phyloP scores from a whole-genome alignment of 495 filamentous ascomycete species.

The Aspergillus sclerotiicarbonarius region DNA sequence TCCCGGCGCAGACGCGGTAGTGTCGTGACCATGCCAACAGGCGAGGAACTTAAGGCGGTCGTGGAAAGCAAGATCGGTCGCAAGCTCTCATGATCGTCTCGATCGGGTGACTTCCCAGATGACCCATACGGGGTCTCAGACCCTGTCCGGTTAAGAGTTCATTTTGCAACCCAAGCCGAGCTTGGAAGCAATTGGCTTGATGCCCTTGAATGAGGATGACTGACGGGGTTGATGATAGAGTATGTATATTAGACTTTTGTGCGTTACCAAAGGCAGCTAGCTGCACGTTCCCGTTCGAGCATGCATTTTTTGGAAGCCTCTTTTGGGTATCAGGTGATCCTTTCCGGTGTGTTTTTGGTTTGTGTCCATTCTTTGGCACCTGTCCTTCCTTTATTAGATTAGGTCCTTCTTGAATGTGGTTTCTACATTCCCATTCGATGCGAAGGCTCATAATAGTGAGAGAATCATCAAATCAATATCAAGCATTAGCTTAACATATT shows the following conservation, averaged over 20 bases:
- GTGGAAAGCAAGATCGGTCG: slow-evolving; percentile 48
- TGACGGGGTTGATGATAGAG: not conserved
- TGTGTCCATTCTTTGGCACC: no score
- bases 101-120: not conserved
- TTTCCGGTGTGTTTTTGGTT: no score
- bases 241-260: not conserved
- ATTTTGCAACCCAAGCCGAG: not conserved
- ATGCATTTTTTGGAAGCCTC: not conserved
- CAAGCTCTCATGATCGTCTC: slow-evolving; percentile 25
- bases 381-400: no score
- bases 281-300: not conserved
- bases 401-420: no score
- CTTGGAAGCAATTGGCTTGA: not conserved
- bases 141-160: not conserved
- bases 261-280: not conserved
- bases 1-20: slow-evolving; percentile 54
- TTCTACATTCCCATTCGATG: no score
- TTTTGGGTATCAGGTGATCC: not conserved
- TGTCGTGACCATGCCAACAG: slow-evolving; percentile 45
- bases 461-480: no score
- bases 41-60: slow-evolving; percentile 44
- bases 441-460: no score
- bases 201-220: not conserved
- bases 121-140: not conserved
- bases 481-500: no score